Conservation (phyloP, 2,329 filamentous ascomycete species). For the Arthrocladium fulminans region DNA sequence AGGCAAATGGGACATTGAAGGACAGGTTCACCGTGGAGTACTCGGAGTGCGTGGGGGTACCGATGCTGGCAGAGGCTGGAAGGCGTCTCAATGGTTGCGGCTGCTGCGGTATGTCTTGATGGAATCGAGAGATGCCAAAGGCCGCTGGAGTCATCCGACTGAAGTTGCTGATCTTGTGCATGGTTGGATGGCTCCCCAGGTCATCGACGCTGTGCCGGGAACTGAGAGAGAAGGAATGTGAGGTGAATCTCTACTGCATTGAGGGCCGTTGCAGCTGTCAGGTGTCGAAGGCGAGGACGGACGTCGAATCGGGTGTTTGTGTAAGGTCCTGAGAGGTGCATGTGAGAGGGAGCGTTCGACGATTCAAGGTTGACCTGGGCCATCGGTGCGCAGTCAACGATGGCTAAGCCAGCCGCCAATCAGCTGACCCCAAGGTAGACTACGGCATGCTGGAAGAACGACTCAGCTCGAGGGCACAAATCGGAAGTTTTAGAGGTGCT, state of each 20-base stretch:
- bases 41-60: slow-evolving; percentile 60
- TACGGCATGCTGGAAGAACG: background rate
- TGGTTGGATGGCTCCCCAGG: slow-evolving; percentile 31
- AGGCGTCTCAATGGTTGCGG: slow-evolving; percentile 49
- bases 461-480: slow-evolving; percentile 1
- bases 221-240: slow-evolving; percentile 9
- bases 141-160: slow-evolving; percentile 56
- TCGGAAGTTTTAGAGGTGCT: background rate
- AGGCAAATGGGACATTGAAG: slow-evolving; percentile 95
- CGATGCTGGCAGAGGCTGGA: slow-evolving; percentile 40
- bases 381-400: slow-evolving; percentile 1
- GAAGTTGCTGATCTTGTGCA: slow-evolving; percentile 63
- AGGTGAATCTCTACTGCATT: slow-evolving; percentile 18
- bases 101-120: slow-evolving; percentile 45
- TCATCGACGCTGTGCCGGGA: slow-evolving; percentile 21
- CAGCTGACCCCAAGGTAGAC: background rate
- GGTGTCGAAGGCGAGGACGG: background rate
- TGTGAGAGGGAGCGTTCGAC: slow-evolving; percentile 4
- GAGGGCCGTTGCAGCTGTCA: slow-evolving; percentile 7
- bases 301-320: slow-evolving; percentile 2
- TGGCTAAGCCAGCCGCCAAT: slow-evolving; percentile 2
- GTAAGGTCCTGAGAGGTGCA: slow-evolving; percentile 5
- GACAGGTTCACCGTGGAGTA: slow-evolving; percentile 80
- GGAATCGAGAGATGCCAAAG: slow-evolving; percentile 54
- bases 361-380: background rate